Evolutionary conservation across 345 rosid species (phyloP).

Genomic region (Eucalyptus tenuipes): DNA sequence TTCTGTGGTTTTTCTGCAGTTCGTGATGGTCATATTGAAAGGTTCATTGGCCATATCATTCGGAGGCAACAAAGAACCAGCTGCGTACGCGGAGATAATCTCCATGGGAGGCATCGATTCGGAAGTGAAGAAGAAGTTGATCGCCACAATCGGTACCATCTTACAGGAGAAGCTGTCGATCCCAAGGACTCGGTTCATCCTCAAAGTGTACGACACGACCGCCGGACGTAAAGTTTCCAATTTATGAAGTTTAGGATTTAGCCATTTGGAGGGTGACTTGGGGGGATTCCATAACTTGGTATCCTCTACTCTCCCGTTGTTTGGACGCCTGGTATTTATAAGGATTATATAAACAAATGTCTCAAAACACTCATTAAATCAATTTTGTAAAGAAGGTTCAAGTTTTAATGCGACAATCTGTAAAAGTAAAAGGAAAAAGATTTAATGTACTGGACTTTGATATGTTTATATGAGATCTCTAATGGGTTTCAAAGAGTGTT

Average conservation of each 20-base stretch:
- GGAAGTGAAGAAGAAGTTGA: slow-evolving; percentile 51
- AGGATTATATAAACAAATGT: not conserved
- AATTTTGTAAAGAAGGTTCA: not conserved
- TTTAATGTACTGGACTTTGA: not conserved
- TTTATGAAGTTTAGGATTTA: not conserved
- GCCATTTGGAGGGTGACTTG: not conserved
- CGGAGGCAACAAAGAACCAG: slow-evolving; percentile 62
- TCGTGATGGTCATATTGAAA: slow-evolving; percentile 75
- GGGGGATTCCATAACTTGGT: not conserved
- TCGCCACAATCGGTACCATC: slow-evolving; percentile 36
- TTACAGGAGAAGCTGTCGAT: slow-evolving; percentile 33
- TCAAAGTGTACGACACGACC: slow-evolving; percentile 58
- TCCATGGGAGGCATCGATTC: slow-evolving; percentile 76
- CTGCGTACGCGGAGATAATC: slow-evolving; percentile 68
- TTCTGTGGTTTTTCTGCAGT: slow-evolving; percentile 15
- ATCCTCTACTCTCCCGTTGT: not conserved
- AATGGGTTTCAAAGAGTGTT: not conserved
- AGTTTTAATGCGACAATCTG: not conserved
- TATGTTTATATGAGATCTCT: not conserved
- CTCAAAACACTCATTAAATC: not conserved
- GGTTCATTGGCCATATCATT: slow-evolving; percentile 56
- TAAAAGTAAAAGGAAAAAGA: not conserved
- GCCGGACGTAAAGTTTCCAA: not conserved
- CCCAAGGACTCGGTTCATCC: slow-evolving; percentile 49
- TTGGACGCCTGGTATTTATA: not conserved